phyloP scores from a whole-genome alignment of 2,329 filamentous ascomycete genomes.

The Tolypocladium tropicale region DNA sequence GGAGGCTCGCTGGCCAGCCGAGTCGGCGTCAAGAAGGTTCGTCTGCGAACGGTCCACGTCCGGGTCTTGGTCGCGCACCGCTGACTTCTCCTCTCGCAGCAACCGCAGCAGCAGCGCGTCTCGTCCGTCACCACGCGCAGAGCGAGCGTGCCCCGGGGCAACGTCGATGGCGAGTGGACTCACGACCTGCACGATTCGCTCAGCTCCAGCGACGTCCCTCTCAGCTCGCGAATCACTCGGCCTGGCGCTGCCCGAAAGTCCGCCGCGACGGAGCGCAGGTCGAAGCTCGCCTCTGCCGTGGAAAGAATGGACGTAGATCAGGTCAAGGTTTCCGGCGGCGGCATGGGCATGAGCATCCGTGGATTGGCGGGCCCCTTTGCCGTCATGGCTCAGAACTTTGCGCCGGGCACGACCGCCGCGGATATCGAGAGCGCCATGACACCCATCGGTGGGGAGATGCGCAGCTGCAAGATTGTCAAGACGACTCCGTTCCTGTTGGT shows the following conservation, averaged over 20 bases:
- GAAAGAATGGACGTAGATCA: constrained; percentile 29
- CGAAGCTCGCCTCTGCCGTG: constrained; percentile 35
- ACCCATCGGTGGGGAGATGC: constrained; percentile 59
- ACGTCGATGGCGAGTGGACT: constrained; percentile 60
- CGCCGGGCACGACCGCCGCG: constrained; percentile 67
- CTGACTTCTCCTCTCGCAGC: not conserved
- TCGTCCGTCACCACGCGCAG: constrained; percentile 15
- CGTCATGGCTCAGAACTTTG: constrained; percentile 73
- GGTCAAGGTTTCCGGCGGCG: constrained; percentile 20
- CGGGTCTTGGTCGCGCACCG: not conserved
- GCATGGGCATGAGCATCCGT: constrained; percentile 54
- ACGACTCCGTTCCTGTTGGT: constrained; percentile 63
- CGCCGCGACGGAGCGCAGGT: constrained; percentile 16
- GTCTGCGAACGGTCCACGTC: not conserved
- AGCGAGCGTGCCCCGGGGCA: constrained; percentile 31
- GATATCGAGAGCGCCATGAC: constrained; percentile 77
- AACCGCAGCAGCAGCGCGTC: constrained; percentile 15
- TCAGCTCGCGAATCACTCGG: constrained; percentile 36
- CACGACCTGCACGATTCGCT: constrained; percentile 53
- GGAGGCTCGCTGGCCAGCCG: constrained; percentile 58
- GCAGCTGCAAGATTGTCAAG: constrained; percentile 58
- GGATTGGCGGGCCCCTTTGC: constrained; percentile 64
- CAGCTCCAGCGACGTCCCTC: constrained; percentile 25
- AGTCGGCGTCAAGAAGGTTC: constrained; percentile 62
- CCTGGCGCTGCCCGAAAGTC: constrained; percentile 22